Evolutionary conservation across 2,329 filamentous ascomycete species (phyloP), one percentile per base, ranked within the genome.

Genomic region (Sphaerulina musiva): DNA sequence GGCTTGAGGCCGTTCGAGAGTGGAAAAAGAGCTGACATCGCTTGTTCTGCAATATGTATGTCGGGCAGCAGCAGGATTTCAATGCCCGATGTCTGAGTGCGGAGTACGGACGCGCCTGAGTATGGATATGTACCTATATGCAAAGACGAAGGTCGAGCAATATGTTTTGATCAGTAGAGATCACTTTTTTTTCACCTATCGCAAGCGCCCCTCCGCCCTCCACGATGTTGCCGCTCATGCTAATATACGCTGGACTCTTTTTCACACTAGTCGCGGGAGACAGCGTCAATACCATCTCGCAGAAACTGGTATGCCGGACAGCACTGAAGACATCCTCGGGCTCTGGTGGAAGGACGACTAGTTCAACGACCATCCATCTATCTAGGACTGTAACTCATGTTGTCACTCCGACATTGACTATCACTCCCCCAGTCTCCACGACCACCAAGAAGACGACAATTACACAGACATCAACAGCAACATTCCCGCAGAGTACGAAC

Each of bases 401-500:
- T 3, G 23, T 51, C 7, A 46, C 34, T 8, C 48, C 48, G 31
- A 46, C 36, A 39, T 14, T 8, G 4, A 51, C 48, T 9, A 31
- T 51, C 41, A 51, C 32, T 6, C 48, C 48, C 6, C n/a, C 14
- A 20, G 45, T 40, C 17, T 32, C 48, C 5, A 53, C 51, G 31
- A 9, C 48, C 12, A 39, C 29, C 20, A 47, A 48, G 48, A 51
- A 31, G 23, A 51, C 42, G 6, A 55, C 53, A 1, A 51, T 38
- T 9, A 55, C 47, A 3, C 32, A 34, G 23, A 46, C 45, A 20
- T 46, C 36, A 1, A 55, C 56, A 8, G 48, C 38, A 29, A 55
- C 56, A 7, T 43, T 58, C 12, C 49, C 52, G 2, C 52, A 58
- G 40, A 55, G 48, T 20, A 58, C 56, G 11, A 40, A 47, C 46